These are phyloP conservation scores for Wallacemonas sp. DNA, from an alignment of 208 protist genomes.

Conservation along the genomic window DNA sequence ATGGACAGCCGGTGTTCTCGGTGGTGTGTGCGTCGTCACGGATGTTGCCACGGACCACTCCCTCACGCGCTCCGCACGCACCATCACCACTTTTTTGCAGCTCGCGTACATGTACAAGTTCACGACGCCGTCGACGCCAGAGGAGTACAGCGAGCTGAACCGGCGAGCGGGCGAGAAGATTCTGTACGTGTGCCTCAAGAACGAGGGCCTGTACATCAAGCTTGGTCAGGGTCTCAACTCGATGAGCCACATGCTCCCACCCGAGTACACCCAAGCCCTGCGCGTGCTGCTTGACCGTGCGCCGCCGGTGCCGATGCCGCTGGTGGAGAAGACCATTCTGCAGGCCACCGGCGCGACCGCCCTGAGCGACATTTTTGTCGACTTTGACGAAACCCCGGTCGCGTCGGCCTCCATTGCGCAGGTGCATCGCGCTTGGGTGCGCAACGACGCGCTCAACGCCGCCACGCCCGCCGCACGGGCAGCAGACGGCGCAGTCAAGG, in stretches of 20 bases:
- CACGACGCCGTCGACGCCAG: constrained; percentile 47
- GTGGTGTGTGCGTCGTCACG: constrained; percentile 22
- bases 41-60: constrained; percentile 66
- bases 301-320: constrained; percentile 43
- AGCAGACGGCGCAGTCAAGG: not conserved
- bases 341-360: constrained; percentile 52
- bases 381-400: constrained; percentile 90
- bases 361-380: constrained; percentile 79
- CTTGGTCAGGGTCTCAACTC: constrained; percentile 83
- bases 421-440: constrained; percentile 82
- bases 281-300: constrained; percentile 78
- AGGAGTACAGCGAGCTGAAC: constrained; percentile 66
- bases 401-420: constrained; percentile 96
- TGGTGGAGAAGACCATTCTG: constrained; percentile 56
- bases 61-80: constrained; percentile 61
- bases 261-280: constrained; percentile 77
- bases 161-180: constrained; percentile 42
- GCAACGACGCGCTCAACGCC: constrained; percentile 22
- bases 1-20: constrained; percentile 27
- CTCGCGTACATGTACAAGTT: constrained; percentile 74
- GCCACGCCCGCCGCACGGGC: constrained; percentile 4
- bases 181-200: constrained; percentile 64
- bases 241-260: constrained; percentile 87
- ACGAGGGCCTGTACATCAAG: constrained; percentile 92
- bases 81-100: constrained; percentile 33